These are phyloP conservation scores for Penicillium sp. DNA, from an alignment of 2,329 filamentous ascomycete genomes.

Conservation along the genomic window DNA sequence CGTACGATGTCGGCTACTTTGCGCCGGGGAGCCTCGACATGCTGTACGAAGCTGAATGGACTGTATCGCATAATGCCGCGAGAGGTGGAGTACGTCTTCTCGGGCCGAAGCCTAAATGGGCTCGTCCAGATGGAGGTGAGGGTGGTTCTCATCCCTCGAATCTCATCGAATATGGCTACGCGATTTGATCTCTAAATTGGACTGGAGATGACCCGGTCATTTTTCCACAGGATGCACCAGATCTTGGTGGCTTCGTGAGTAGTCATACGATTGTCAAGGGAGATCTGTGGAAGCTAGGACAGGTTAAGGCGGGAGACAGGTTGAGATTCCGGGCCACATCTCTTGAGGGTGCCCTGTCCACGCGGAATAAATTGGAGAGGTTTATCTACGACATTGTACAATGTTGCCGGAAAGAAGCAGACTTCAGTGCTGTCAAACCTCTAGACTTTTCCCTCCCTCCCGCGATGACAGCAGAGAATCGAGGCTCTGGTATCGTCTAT, in stretches of 20 bases:
- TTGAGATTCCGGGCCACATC: constrained; percentile 57
- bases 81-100: constrained; percentile 65
- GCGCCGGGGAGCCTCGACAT: constrained; percentile 58
- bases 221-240: constrained; percentile 63
- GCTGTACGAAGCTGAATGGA: constrained; percentile 64
- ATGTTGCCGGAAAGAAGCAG: constrained; percentile 40
- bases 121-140: constrained; percentile 64
- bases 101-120: constrained; percentile 64
- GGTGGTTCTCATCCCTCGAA: constrained; percentile 68
- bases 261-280: constrained; percentile 61
- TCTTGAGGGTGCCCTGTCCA: constrained; percentile 56
- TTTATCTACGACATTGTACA: constrained; percentile 53
- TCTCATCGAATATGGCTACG: constrained; percentile 64
- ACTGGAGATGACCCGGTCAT: constrained; percentile 66
- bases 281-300: constrained; percentile 66
- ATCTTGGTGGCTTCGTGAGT: constrained; percentile 65
- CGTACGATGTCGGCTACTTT: constrained; percentile 61
- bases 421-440: constrained; percentile 39
- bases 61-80: constrained; percentile 65
- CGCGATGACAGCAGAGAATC: constrained; percentile 26
- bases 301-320: constrained; percentile 64
- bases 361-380: constrained; percentile 48
- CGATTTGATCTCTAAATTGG: constrained; percentile 63
- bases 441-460: constrained; percentile 33
- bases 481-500: constrained; percentile 40